Evolutionary conservation across 495 filamentous ascomycete genomes (phyloP).

Genomic region (Daldinia concentrica): DNA sequence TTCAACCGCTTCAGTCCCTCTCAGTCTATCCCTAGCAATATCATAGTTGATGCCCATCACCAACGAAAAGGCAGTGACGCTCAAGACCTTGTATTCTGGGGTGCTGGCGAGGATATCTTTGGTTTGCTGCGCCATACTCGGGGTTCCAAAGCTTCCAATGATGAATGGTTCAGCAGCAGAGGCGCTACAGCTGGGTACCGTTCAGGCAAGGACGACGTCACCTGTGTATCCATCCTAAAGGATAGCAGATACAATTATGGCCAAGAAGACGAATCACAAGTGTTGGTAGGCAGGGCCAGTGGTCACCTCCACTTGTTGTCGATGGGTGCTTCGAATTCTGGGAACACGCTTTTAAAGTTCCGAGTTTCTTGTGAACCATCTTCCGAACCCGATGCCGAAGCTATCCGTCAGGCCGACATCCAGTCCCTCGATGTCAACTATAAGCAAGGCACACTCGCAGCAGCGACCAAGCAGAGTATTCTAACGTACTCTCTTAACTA

Average conservation of each 20-base stretch:
- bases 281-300: constrained; percentile 55
- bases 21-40: constrained; percentile 46
- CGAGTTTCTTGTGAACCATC: constrained; percentile 1
- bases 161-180: constrained; percentile 45
- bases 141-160: constrained; percentile 8
- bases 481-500: constrained; percentile 42
- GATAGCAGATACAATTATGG: constrained; percentile 22
- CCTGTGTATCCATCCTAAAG: constrained; percentile 48
- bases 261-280: constrained; percentile 35
- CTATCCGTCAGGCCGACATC: constrained; percentile 43
- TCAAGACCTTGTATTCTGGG: constrained; percentile 56
- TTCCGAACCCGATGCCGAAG: neutral
- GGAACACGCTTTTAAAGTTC: constrained; percentile 46
- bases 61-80: constrained; percentile 39
- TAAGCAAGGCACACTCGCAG: constrained; percentile 29
- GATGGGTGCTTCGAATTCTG: constrained; percentile 47
- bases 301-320: constrained; percentile 53
- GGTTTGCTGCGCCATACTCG: constrained; percentile 46
- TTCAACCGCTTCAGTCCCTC: neutral
- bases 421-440: constrained; percentile 51
- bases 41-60: constrained; percentile 53
- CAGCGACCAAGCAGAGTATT: constrained; percentile 45
- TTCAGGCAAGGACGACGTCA: constrained; percentile 55
- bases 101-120: constrained; percentile 56
- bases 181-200: constrained; percentile 45